A percentile compares a stretch with the other conserved stretches of the same genome.
These are phyloP conservation scores for Petasospora rhodanensis DNA, from an alignment of 1,139 yeast genomes.

Conservation along the genomic window DNA sequence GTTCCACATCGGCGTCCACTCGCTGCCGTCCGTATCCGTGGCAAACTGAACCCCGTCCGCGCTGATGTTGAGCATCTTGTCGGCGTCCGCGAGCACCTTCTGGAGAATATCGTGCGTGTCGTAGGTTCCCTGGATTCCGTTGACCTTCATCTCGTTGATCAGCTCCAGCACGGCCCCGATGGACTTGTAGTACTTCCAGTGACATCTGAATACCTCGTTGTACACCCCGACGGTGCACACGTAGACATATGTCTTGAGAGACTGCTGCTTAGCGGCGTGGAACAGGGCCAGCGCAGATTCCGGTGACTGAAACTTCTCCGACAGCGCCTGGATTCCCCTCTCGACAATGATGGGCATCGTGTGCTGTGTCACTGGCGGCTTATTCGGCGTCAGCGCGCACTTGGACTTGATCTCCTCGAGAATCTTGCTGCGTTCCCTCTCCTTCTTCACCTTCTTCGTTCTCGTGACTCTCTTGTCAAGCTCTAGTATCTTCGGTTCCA, in stretches of 20 bases:
- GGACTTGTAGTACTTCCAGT: slow-evolving; percentile 38
- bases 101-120: slow-evolving; percentile 32
- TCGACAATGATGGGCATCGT: slow-evolving; percentile 9
- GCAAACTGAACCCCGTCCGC: slow-evolving; percentile 3
- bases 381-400: too few species aligned
- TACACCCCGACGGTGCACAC: slow-evolving; percentile 38
- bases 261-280: slow-evolving; percentile 32
- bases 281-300: slow-evolving; percentile 36
- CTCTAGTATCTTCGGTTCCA: too few species aligned
- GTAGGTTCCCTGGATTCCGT: slow-evolving; percentile 36
- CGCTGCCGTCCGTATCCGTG: slow-evolving; percentile 8
- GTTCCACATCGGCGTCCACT: slow-evolving; percentile 29
- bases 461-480: too few species aligned
- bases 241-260: slow-evolving; percentile 33
- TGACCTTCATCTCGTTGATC: slow-evolving; percentile 37
- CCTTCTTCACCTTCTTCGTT: too few species aligned
- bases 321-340: slow-evolving; percentile 6
- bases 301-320: slow-evolving; percentile 31
- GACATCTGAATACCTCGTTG: slow-evolving; percentile 33
- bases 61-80: slow-evolving; percentile 14
- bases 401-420: too few species aligned
- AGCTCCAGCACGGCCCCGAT: slow-evolving; percentile 31
- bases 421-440: too few species aligned
- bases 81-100: slow-evolving; percentile 13
- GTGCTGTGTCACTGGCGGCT: too few species aligned